A percentile compares a stretch with the other conserved stretches of the same genome.
phyloP scores from a whole-genome alignment of 768 basidiomycete genomes.

The Leccinum obscurum region DNA sequence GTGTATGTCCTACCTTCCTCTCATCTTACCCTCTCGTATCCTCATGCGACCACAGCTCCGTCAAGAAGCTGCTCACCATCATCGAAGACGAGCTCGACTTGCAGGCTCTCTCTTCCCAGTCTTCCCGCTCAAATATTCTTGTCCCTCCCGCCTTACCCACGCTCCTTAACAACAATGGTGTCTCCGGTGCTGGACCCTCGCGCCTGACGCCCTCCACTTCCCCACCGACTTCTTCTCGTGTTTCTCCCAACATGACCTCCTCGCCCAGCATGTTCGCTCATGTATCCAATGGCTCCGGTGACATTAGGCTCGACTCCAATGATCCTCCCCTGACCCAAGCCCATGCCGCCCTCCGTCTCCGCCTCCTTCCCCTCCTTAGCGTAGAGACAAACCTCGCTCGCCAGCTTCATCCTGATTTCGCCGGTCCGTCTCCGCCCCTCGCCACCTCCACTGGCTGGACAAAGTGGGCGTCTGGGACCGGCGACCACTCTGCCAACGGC shows the following conservation, averaged over 20 bases:
- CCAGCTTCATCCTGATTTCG: slow-evolving; percentile 47
- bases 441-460: slow-evolving; percentile 27
- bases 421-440: slow-evolving; percentile 25
- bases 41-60: slow-evolving; percentile 40
- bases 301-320: background rate
- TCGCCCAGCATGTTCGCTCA: background rate
- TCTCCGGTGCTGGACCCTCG: background rate
- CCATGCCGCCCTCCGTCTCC: slow-evolving; percentile 33
- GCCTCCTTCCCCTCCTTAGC: slow-evolving; percentile 52
- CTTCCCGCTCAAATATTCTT: slow-evolving; percentile 11
- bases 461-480: slow-evolving; percentile 23
- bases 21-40: background rate
- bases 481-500: background rate
- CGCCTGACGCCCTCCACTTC: background rate
- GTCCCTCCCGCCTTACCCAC: slow-evolving; percentile 24
- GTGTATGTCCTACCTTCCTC: slow-evolving; percentile 36
- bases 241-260: background rate
- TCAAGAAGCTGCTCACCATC: slow-evolving; percentile 57
- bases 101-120: slow-evolving; percentile 2
- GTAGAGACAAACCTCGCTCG: slow-evolving; percentile 54
- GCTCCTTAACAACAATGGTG: background rate
- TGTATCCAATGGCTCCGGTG: background rate
- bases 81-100: slow-evolving; percentile 47
- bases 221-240: background rate
- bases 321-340: slow-evolving; percentile 26